phyloP scores from a whole-genome alignment of 2,329 filamentous ascomycete species.

The Epichloe aotearoae region DNA sequence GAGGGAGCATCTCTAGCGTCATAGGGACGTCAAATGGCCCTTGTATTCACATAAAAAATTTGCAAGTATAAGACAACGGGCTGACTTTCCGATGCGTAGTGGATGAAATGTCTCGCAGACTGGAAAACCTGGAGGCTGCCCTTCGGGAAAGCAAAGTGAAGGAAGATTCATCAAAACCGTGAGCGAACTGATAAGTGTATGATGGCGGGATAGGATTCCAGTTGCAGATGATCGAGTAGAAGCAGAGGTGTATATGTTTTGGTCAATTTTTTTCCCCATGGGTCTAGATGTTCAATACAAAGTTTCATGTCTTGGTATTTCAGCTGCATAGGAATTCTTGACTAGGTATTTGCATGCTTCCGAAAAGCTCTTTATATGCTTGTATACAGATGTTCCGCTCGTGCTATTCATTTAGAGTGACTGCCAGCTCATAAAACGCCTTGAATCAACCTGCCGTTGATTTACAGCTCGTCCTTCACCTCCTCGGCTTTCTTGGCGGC shows the following conservation, averaged over 20 bases:
- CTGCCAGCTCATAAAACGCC: neutral
- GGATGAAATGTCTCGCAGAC: slow-evolving; percentile 81
- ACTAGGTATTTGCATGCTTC: neutral
- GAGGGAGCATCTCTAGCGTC: neutral
- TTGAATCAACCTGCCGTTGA: slow-evolving; percentile 2
- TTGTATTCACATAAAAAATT: neutral
- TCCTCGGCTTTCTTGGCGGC: slow-evolving; percentile 33
- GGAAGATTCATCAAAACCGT: slow-evolving; percentile 24
- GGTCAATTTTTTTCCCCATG: neutral
- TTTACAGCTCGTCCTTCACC: slow-evolving; percentile 39
- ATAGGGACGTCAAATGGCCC: neutral
- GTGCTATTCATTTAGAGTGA: neutral
- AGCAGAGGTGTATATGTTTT: neutral
- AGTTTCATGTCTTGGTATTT: neutral
- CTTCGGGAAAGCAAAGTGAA: slow-evolving; percentile 45
- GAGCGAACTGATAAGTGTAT: neutral
- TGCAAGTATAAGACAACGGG: neutral
- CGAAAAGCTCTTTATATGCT: neutral
- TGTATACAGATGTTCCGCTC: neutral
- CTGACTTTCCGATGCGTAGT: slow-evolving; percentile 38
- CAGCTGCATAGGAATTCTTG: neutral
- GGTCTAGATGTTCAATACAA: no score
- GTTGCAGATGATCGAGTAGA: neutral
- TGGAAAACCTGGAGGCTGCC: slow-evolving; percentile 71
- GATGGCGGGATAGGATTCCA: neutral